phyloP scores from a whole-genome alignment of 257 asterid species.

The Solanum clarkiae region DNA sequence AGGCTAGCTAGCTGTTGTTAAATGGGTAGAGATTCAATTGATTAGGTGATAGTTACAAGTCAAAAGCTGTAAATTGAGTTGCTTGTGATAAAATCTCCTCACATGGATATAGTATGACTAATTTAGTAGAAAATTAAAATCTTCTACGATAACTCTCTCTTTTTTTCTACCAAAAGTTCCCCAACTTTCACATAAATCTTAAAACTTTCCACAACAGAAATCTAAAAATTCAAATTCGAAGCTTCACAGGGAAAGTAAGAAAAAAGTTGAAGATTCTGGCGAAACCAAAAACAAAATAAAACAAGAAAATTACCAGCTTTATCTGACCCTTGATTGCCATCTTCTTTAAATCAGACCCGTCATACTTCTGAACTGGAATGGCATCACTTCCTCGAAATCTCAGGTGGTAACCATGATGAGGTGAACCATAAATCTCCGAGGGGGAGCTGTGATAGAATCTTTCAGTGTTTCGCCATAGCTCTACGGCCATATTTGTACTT shows the following conservation, averaged over 20 bases:
- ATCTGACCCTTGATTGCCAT: neutral
- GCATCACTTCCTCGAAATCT: neutral
- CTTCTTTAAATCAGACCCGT: neutral
- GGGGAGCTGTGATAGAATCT: conserved; percentile 14
- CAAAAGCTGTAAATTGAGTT: neutral
- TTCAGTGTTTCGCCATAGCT: conserved; percentile 61
- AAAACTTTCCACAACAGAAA: neutral
- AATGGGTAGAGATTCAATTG: neutral
- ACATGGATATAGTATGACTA: neutral
- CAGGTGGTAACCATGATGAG: conserved; percentile 4
- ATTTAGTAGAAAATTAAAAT: neutral
- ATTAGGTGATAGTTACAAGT: neutral
- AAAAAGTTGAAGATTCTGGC: neutral
- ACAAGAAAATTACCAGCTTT: conserved; percentile 15
- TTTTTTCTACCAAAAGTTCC: neutral
- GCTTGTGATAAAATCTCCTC: neutral
- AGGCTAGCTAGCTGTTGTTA: neutral
- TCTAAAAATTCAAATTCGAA: neutral
- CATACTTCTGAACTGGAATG: neutral
- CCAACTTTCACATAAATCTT: neutral
- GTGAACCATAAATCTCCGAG: conserved; percentile 10
- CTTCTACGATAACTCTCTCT: neutral
- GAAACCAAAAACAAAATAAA: neutral
- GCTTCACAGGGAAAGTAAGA: neutral
- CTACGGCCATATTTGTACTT: conserved; percentile 34